Conservation (phyloP, 2,329 filamentous ascomycete species). For the Ophiostoma populinum region DNA sequence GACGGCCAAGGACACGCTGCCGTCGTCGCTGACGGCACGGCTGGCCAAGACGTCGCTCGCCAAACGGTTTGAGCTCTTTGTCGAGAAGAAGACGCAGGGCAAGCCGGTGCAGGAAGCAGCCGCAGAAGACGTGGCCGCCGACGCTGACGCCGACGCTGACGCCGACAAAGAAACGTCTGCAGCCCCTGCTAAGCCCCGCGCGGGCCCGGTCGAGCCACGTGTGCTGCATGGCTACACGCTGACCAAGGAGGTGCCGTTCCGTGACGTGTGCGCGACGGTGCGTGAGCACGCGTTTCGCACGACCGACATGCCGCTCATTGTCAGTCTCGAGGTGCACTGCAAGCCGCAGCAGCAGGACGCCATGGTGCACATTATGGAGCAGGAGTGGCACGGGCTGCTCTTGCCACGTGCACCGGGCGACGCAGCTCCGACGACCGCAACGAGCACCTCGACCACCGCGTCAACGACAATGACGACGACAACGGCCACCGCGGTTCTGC, state of each 20-base stretch:
- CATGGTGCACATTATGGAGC: constrained; percentile 85
- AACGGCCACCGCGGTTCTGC: constrained; percentile 25
- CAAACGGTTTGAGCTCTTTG: constrained; percentile 22
- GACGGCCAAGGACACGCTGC: constrained; percentile 43
- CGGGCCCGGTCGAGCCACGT: constrained; percentile 39
- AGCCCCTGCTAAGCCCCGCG: background rate
- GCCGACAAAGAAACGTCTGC: background rate
- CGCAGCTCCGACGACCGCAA: constrained; percentile 18
- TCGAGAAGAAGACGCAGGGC: constrained; percentile 15
- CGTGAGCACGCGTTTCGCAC: constrained; percentile 59
- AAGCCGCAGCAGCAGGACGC: constrained; percentile 61
- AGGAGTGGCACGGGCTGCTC: constrained; percentile 61
- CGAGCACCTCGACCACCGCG: background rate
- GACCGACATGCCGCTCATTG: constrained; percentile 70
- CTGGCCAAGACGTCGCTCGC: constrained; percentile 31
- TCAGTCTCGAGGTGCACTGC: constrained; percentile 88
- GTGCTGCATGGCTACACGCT: constrained; percentile 82
- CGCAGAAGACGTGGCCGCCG: background rate
- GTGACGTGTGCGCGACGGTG: constrained; percentile 69
- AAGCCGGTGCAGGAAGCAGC: constrained; percentile 1
- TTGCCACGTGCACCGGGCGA: constrained; percentile 37
- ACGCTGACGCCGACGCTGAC: too few species aligned
- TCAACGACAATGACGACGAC: background rate
- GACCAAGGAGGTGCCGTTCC: constrained; percentile 75
- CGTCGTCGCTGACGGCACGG: constrained; percentile 24